Evolutionary conservation across 805 yeast species (phyloP).

Genomic region (Debaryomyces maramus): DNA sequence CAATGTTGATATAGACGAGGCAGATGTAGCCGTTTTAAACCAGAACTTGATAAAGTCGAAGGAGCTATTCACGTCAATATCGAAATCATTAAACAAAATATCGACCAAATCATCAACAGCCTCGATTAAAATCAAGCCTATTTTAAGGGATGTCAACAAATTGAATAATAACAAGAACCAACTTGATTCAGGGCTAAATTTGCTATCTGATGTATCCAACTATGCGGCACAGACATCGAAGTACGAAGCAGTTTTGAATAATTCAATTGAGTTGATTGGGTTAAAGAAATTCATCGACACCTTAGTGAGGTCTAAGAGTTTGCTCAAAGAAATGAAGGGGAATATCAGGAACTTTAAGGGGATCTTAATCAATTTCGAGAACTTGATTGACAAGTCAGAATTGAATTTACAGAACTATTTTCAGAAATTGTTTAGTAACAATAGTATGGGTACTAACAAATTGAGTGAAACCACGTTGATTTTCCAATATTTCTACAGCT

Average conservation of each 20-base stretch:
- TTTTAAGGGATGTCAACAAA: conserved; percentile 59
- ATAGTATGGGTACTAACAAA: conserved; percentile 33
- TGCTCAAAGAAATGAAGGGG: conserved; percentile 45
- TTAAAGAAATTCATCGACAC: conserved; percentile 33
- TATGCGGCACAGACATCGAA: conserved; percentile 47
- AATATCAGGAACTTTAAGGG: conserved; percentile 62
- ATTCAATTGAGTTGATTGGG: conserved; percentile 42
- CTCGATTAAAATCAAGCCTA: conserved; percentile 66
- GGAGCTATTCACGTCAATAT: conserved; percentile 54
- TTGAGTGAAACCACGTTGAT: conserved; percentile 41
- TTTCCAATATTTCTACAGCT: conserved; percentile 42
- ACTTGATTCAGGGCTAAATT: conserved; percentile 55
- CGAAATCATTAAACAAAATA: conserved; percentile 54
- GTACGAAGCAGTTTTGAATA: conserved; percentile 36
- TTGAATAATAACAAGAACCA: conserved; percentile 56
- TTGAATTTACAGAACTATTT: conserved; percentile 52
- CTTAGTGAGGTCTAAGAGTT: conserved; percentile 40
- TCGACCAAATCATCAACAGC: conserved; percentile 55
- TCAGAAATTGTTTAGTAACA: conserved; percentile 29
- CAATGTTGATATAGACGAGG: conserved; percentile 64
- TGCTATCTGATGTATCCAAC: conserved; percentile 50
- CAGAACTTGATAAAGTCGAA: conserved; percentile 66
- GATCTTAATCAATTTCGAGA: conserved; percentile 58
- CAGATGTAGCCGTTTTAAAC: conserved; percentile 79
- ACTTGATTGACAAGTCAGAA: conserved; percentile 58